These are phyloP conservation scores for Sugiyamaella pinicola DNA, from an alignment of 1,139 yeast genomes.

Conservation along the genomic window DNA sequence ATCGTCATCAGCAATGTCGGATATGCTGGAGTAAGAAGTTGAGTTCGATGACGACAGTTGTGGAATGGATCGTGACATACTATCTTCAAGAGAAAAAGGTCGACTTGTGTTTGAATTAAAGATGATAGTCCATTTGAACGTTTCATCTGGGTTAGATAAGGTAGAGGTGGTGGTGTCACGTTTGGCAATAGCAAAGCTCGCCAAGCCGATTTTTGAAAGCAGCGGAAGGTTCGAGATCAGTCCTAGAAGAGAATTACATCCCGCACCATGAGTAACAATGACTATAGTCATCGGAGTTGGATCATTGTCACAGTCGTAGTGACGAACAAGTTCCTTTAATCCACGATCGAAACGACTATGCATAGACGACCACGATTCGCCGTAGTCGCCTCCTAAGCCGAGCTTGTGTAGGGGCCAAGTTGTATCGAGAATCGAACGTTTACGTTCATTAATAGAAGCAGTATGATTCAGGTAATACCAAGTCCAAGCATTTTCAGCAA, in stretches of 20 bases:
- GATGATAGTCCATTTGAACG: constrained; percentile 13
- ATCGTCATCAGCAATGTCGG: constrained; percentile 13
- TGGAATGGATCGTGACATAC: background rate
- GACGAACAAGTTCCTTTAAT: constrained; percentile 32
- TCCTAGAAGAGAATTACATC: constrained; percentile 45
- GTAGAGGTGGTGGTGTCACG: background rate
- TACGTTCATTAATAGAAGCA: background rate
- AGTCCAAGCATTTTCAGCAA: constrained; percentile 34
- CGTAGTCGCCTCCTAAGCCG: constrained; percentile 44
- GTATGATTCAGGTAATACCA: constrained; percentile 28
- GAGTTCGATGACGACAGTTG: constrained; percentile 17
- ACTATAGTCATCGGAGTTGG: constrained; percentile 33
- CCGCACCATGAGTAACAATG: constrained; percentile 47
- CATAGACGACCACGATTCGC: constrained; percentile 45
- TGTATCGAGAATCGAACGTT: constrained; percentile 24
- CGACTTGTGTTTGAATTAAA: constrained; percentile 7
- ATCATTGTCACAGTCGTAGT: constrained; percentile 27
- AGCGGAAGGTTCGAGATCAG: constrained; percentile 40
- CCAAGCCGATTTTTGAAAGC: constrained; percentile 40
- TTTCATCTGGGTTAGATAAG: background rate
- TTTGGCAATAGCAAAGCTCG: constrained; percentile 36
- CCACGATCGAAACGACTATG: constrained; percentile 41
- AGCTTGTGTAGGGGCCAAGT: constrained; percentile 38
- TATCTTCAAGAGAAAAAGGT: constrained; percentile 1
- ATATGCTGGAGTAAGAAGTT: constrained; percentile 15